Evolutionary conservation across 495 filamentous ascomycete genomes (phyloP), one percentile per base, ranked within the genome.

Genomic region (Astrothelium subdiscretum): DNA sequence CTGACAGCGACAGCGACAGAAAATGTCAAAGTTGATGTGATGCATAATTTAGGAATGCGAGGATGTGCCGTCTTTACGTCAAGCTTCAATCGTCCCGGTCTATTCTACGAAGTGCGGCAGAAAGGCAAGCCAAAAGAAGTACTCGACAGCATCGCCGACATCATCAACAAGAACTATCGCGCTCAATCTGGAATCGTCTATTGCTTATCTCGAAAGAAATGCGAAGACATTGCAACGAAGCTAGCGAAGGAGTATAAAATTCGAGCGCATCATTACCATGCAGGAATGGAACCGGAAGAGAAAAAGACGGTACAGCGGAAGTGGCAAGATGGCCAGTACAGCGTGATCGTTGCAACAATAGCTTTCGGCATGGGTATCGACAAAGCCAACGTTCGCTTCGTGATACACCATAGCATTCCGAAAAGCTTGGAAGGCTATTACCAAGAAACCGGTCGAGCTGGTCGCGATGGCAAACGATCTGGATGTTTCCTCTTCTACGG

Each of bases 361-460:
- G 94, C 94, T 31, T 98, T 98, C 71, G 94, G 94, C 11, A 98
- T 98, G 94, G 94, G 94, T 18, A 97, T 98, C 60, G 94, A 98
- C 75, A 98, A 98, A 72, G 81, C 91, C 0, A 87, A 98, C 72
- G 92, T 98, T 40, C 88, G 94, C 13, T 97, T 92, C 66, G 91
- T 98, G 43, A 91, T 98, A 32, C 94, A 98, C 72, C 85, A 95
- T 67, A 87, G 82, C 20, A 79, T 97, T 6, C 94, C 94, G 0
- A 96, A 96, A 73, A 95, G 89, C 68, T 78, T 98, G n/a, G 94
- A 98, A 73, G 95, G 92, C 0, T 98, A 98, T 70, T 97, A 96
- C 67, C 94, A 98, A 69, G 95, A 98, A 69, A 98, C 92, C 12
- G 94, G 94, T 0, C 88, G 94, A 52, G 94, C 94, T 24, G 94